A percentile compares a stretch with the other conserved stretches of the same genome.
Conservation (phyloP, 2,329 filamentous ascomycete genomes). For the Pseudocercospora vitis region DNA sequence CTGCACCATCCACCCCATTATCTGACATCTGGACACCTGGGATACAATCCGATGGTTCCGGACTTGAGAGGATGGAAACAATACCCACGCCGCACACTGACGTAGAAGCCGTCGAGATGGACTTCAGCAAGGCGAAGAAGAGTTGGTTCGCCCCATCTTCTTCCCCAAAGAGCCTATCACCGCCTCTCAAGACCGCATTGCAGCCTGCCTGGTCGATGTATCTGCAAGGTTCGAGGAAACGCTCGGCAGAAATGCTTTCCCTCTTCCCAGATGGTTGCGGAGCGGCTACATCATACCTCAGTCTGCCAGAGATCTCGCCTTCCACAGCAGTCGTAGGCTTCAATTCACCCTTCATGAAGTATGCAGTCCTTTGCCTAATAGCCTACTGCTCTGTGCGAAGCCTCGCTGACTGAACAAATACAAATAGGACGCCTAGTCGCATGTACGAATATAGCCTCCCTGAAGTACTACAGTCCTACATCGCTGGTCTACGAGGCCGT, state of each 20-base stretch:
- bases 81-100: background rate
- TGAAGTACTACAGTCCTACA: slow-evolving; percentile 11
- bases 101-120: background rate
- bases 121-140: background rate
- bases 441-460: slow-evolving; percentile 9
- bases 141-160: background rate
- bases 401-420: background rate
- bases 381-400: background rate
- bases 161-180: too few relatives aligned
- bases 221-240: slow-evolving; percentile 25
- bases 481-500: slow-evolving; percentile 45
- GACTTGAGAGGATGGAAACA: background rate
- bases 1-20: background rate
- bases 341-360: slow-evolving; percentile 25
- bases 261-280: slow-evolving; percentile 51
- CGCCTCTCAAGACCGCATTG: too few relatives aligned
- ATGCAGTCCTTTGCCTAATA: slow-evolving; percentile 1
- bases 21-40: background rate
- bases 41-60: background rate
- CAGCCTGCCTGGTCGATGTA: slow-evolving; percentile 14
- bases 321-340: slow-evolving; percentile 29
- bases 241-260: slow-evolving; percentile 20
- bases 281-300: slow-evolving; percentile 49
- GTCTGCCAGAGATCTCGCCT: slow-evolving; percentile 43
- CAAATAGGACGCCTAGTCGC: slow-evolving; percentile 30